Conservation (phyloP, 73 alveolate genomes). For the Paramecium octaurelia region DNA sequence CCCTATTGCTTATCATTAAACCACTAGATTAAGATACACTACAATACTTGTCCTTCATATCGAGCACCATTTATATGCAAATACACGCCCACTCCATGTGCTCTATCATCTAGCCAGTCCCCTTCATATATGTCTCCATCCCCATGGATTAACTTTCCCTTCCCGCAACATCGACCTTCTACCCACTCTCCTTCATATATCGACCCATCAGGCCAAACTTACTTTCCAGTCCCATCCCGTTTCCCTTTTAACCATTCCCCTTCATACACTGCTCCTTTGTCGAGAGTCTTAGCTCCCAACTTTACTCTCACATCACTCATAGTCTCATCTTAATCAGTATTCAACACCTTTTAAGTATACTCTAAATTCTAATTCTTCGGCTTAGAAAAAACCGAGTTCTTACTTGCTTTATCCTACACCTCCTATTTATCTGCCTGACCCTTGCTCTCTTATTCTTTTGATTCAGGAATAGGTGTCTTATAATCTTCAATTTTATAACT, state of each 20-base stretch:
- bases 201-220: conserved; percentile 81
- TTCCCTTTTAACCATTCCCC: conserved; percentile 73
- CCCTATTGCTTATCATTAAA: conserved; percentile 39
- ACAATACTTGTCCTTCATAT: conserved; percentile 66
- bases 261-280: conserved; percentile 56
- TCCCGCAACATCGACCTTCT: conserved; percentile 68
- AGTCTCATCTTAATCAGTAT: background rate
- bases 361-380: background rate
- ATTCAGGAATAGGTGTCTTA: background rate
- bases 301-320: background rate
- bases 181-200: conserved; percentile 78
- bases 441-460: background rate
- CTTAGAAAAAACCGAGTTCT: background rate
- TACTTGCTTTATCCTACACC: background rate
- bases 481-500: background rate
- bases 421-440: background rate
- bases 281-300: background rate
- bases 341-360: background rate
- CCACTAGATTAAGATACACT: background rate
- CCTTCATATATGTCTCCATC: conserved; percentile 80
- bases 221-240: conserved; percentile 72
- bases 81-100: conserved; percentile 77
- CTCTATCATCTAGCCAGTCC: conserved; percentile 71
- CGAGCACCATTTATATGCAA: conserved; percentile 71
- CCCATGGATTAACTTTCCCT: conserved; percentile 70